Conservation (phyloP, 352 stramenopile genomes). For the Globisporangium middletonii region DNA sequence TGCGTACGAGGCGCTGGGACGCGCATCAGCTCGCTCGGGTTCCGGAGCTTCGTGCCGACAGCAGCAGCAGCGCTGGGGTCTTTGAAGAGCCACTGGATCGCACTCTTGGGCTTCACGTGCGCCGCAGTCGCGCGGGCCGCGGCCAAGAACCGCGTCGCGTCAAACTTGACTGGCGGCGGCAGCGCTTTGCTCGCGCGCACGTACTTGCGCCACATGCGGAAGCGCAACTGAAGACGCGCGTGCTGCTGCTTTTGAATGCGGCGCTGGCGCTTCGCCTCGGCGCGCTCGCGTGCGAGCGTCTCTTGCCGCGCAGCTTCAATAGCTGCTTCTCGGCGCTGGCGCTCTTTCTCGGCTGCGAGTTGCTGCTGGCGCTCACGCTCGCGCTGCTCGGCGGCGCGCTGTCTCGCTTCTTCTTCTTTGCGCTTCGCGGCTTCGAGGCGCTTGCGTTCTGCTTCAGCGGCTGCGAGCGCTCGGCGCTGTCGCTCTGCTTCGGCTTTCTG, state of each 20-base stretch:
- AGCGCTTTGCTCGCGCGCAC: conserved; percentile 36
- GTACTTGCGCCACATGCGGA: conserved; percentile 66
- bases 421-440: conserved; percentile 19
- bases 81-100: conserved; percentile 41
- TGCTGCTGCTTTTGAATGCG: conserved; percentile 40
- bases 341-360: conserved; percentile 31
- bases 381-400: conserved; percentile 27
- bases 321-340: conserved; percentile 31
- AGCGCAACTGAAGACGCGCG: conserved; percentile 46
- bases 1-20: background rate
- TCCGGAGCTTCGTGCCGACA: conserved; percentile 18
- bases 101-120: conserved; percentile 40
- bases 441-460: conserved; percentile 37
- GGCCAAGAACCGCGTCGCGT: conserved; percentile 19
- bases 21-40: conserved; percentile 15
- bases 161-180: conserved; percentile 31
- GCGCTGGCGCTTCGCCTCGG: conserved; percentile 26
- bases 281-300: conserved; percentile 40
- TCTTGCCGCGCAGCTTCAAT: conserved; percentile 43
- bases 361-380: conserved; percentile 42
- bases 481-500: conserved; percentile 17
- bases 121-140: conserved; percentile 2
- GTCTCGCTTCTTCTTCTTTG: conserved; percentile 26
- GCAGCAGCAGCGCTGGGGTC: conserved; percentile 4
- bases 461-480: conserved; percentile 15